Evolutionary conservation across 2,329 filamentous ascomycete species (phyloP), one percentile per base, ranked within the genome.

Genomic region (Cytospora paraplurivora): DNA sequence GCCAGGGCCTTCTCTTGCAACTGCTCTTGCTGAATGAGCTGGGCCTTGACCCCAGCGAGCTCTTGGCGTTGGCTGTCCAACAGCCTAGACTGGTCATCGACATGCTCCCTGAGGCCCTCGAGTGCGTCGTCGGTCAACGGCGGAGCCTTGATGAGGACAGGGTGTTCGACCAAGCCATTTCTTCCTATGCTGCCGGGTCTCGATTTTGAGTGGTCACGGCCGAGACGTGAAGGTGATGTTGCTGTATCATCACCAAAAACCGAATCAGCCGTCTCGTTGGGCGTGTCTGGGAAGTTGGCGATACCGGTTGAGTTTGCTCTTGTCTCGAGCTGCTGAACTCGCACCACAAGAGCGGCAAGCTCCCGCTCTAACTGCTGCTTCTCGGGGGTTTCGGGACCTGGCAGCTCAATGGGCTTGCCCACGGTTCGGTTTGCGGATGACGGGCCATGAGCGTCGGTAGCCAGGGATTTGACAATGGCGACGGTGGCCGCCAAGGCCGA

Each of bases 81-180:
- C 73, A 96, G 87, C 76, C 96, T 93, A 63, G 93, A 93, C 79
- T 98, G 93, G 75, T 93, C 92, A 74, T 96, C 91, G 67, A 98
- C 90, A 77, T 97, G 92, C 71, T 97, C 93, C 71, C 90, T 89
- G 69, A 97, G 83, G 68, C 91, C 90, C 76, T 89, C 88, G 70
- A 96, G 88, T 75, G 94, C 91, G 78, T 94, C 89, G 73, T 93
- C 90, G 70, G 88, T 91, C 71, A 91, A 85, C 71, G 85, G 79
- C 77, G 81, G 82, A 64, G 84, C 63, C 66, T 76, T 74, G 55
- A 73, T 44, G 68, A 66, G 37, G 10, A 32, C 70, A 56, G 34
- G 58, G 12, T 68, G 69, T 13, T 68, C 69, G 21, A 67, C 63
- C 56, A 69, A 68, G 52, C 71, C 72, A 64, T 74, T 73, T 34